Evolutionary conservation across 2,329 filamentous ascomycete genomes (phyloP), one percentile per base, ranked within the genome.

Genomic region (Xylaria multiplex): DNA sequence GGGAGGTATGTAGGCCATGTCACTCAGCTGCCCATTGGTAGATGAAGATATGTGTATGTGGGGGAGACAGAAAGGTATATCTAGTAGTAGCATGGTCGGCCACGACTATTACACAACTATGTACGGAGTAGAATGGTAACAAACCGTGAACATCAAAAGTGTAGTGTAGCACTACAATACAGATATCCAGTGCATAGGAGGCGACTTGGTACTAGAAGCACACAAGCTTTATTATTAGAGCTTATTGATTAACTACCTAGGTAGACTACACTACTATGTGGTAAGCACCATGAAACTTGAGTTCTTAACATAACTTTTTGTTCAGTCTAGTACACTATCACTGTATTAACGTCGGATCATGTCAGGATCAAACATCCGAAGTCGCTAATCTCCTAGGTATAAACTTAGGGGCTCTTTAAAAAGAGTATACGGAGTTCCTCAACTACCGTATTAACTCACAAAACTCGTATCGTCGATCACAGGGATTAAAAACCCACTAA

Each of bases 281-380:
- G 52, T n/a, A 37, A 49, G 2, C 24, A 56, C 24, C 24, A 56
- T 30, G 11, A 42, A 40, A 40, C 11, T 13, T 40, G 9, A 27
- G 1, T 6, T 42, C 14, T 14, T 42, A 55, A 27, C 43, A 49
- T 32, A 22, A 50, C 32, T 43, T 30, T 32, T 24, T 52, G 37
- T 27, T n/a, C 49, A 53, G 32, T 35, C 30, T 13, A 19, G 6
- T 42, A 19, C 19, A 19, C 19, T 19, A 13, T 56, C 37, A 11
- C 5, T 62, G 13, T 42, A 40, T 49, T 50, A 24, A 40, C 27
- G 4, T 27, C 43, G 42, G n/a, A 63, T 53, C 13, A 46, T 35
- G 24, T 52, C 52, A 48, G 50, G 11, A n/a, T 52, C 14, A 58
- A 62, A 42, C 53, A 61, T 65, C 59, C 59, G 58, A 65, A 53